Conservation (phyloP, 192 early-diverging fungal species). For the Mortierella claussenii region DNA sequence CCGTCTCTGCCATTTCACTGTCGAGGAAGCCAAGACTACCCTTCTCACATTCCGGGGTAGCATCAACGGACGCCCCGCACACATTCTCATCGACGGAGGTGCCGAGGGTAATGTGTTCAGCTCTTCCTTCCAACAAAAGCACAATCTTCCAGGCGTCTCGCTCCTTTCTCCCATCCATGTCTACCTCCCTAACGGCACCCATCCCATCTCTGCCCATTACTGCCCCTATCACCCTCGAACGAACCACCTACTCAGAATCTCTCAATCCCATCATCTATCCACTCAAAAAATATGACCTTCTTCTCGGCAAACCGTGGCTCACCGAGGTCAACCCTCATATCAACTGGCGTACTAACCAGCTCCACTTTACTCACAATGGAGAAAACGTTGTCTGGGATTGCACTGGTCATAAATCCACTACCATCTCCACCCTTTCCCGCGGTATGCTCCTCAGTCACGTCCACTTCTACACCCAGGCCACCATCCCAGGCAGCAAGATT, state of each 20-base stretch:
- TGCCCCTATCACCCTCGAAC: constrained; percentile 6
- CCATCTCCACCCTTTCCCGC: constrained; percentile 5
- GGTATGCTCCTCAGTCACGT: constrained; percentile 11
- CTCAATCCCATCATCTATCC: constrained; percentile 20
- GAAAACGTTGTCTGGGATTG: not conserved
- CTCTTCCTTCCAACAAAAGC: not conserved
- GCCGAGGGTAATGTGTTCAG: constrained; percentile 19
- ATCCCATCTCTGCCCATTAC: constrained; percentile 2
- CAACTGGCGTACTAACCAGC: constrained; percentile 28
- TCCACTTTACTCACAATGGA: constrained; percentile 16
- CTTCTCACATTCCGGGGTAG: not conserved
- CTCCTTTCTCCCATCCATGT: constrained; percentile 9
- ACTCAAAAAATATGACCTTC: constrained; percentile 21
- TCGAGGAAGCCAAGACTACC: not conserved
- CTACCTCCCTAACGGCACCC: constrained; percentile 12
- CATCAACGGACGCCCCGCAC: constrained; percentile 7
- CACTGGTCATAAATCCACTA: not conserved
- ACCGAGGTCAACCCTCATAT: constrained; percentile 12
- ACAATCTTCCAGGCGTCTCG: not conserved
- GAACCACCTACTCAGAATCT: not conserved
- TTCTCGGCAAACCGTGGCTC: constrained; percentile 27
- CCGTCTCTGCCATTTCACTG: not conserved
- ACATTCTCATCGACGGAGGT: constrained; percentile 9
- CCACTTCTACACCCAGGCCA: constrained; percentile 6
- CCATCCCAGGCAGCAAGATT: not conserved